Base-by-base conservation (phyloP, 2,329 filamentous ascomycete genomes). In the Trichoderma afroharzianum region DNA sequence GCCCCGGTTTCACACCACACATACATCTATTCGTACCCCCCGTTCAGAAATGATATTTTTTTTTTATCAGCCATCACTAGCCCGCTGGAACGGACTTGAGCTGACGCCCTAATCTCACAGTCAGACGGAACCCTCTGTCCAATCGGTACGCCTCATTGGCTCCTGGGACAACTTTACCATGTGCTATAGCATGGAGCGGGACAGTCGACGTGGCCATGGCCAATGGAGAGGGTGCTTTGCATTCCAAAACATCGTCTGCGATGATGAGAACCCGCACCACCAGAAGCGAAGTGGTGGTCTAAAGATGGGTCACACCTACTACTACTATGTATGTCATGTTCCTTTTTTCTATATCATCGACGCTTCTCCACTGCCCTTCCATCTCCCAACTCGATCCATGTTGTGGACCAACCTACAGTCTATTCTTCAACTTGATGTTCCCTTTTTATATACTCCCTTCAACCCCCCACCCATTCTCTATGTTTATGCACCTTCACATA, bases 101-200 rank as follows among this genome's bases (percentile, higher is more conserved):
- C 77, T 78, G 73, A 76, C 74, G 55, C 63, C 50, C 67, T 39
- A 47, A 59, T 73, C 68, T 76, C 76, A 71, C 79, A 91, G 89
- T 78, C 85, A 88, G 82, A 90, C 89, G 69, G 80, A 87, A 75
- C 86, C 87, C 74, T 86, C 88, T 66, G 86, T 90, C 74, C 86
- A 87, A 74, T 91, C 91, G 58, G 93, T 98, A 75, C 90, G 93
- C 78, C 87, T 98, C 59, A 86, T 96, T 76, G 95, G 95, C 74
- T 97, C 94, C 74, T 98, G 95, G 95, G 95, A 98, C 84, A 97
- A 97, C 84, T 98, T 98, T 82, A 85, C 87, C 73, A 90, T 88
- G 78, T 85, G 89, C 63, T 95, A 97, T 84, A 85, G 85, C 59
- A 94, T 98, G 90, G 90, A 95, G 80, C 89, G 90, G 76, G 95